A percentile compares a stretch with the other conserved stretches of the same genome.
These are phyloP conservation scores for Fusarium oxysporum DNA, from an alignment of 2,329 filamentous ascomycete species.

Conservation along the genomic window DNA sequence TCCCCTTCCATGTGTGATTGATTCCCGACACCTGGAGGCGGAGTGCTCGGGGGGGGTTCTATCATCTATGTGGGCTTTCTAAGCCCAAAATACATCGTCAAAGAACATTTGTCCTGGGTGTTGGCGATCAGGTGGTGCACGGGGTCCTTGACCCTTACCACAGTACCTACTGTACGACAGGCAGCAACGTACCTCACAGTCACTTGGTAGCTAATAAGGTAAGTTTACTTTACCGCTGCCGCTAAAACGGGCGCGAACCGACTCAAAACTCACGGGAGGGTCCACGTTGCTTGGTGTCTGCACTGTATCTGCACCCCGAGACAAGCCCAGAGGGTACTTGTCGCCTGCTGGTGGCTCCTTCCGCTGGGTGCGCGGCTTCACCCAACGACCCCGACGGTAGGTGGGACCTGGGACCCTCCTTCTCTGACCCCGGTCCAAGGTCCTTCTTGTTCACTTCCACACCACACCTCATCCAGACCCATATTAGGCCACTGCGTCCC, in stretches of 20 bases:
- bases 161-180: not conserved
- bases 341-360: constrained; percentile 4
- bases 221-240: constrained; percentile 24
- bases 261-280: constrained; percentile 18
- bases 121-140: constrained; percentile 34
- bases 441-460: constrained; percentile 27
- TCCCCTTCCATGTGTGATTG: constrained; percentile 4
- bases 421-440: constrained; percentile 17
- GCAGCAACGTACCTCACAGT: not conserved
- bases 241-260: constrained; percentile 24
- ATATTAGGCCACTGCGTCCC: constrained; percentile 44
- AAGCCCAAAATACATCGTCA: constrained; percentile 20
- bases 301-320: constrained; percentile 25
- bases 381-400: not conserved
- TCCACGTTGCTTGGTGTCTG: constrained; percentile 27
- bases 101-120: constrained; percentile 3
- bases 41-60: not conserved
- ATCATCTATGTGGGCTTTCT: not conserved
- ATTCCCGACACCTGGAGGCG: constrained; percentile 17
- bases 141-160: constrained; percentile 14
- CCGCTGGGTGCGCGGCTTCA: constrained; percentile 8
- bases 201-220: not conserved
- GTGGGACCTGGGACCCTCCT: constrained; percentile 21
- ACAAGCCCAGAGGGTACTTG: constrained; percentile 15
- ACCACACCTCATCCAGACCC: constrained; percentile 23